Base-by-base conservation (phyloP, 2,329 filamentous ascomycete genomes). In the Exophiala dermatitidis region DNA sequence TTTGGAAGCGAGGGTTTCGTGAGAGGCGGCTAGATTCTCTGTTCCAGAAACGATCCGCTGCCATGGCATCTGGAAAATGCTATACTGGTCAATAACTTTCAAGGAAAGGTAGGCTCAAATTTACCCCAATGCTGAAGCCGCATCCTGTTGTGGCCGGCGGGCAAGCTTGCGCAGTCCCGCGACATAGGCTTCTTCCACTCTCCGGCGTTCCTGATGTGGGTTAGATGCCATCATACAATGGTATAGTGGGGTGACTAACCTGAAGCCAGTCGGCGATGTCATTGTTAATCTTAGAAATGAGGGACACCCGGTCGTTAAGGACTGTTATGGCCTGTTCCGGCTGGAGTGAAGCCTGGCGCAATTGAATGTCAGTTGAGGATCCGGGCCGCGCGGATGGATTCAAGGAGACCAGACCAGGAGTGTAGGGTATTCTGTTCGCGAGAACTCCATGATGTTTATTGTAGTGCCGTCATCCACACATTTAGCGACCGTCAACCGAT, bases 181-280 rank as follows among this genome's bases (percentile, higher is more conserved):
- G 44, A 88, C 87, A 72, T 98, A 98, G 66, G 84, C 79, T 66
- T 97, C 91, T 72, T 98, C 93, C 58, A 97, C 79, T 65, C 84
- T 86, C 68, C 90, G 86, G 63, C 93, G 88, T 76, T 98, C 93
- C 91, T 97, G 69, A 50, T 34, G 56, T 56, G 60, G 44, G 52
- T 56, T 57, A n/a, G 30, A 12, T 34, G 36, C 32, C 33, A 9
- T 34, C 34, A 10, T 42, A 8, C 45, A 47, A 36, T 34, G 50
- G 29, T 34, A 58, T 54, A 5, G 48, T 19, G 19, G 43, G 37
- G 33, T 52, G 48, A 50, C 62, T 71, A 82, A 95, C 90, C 84
- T 91, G 86, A 58, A 98, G 80, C 89, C 91, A 98, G 73, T 97
- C 91, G 69, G 91, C 91, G 66, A 98, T 88, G 68, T 96, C 89